Evolutionary conservation across 2,329 filamentous ascomycete species (phyloP).

Genomic region (Cladosporium sp.): DNA sequence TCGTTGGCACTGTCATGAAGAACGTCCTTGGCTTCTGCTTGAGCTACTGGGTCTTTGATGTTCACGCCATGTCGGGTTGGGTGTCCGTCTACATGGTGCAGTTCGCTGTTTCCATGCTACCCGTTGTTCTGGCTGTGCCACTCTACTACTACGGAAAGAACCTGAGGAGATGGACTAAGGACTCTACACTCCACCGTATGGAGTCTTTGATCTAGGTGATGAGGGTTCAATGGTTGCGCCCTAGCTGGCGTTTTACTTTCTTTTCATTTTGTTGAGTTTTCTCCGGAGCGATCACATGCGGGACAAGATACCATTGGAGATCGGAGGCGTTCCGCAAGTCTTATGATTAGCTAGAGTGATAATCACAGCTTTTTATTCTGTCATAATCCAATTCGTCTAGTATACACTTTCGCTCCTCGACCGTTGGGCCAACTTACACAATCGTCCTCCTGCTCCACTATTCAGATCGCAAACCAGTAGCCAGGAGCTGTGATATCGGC

Average conservation of each 20-base stretch:
- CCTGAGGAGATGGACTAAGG: constrained; percentile 43
- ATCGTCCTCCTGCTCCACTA: too few relatives aligned
- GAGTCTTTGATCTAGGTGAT: constrained; percentile 35
- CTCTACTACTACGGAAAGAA: constrained; percentile 48
- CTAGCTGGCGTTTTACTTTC: neutral
- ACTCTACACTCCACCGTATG: constrained; percentile 41
- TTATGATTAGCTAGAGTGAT: neutral
- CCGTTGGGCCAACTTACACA: too few relatives aligned
- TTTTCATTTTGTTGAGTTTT: neutral
- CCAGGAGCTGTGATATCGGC: neutral
- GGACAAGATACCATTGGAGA: neutral
- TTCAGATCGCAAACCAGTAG: too few relatives aligned
- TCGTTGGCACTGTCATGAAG: constrained; percentile 48
- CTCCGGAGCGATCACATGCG: neutral
- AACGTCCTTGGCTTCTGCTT: constrained; percentile 49
- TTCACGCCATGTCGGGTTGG: constrained; percentile 43
- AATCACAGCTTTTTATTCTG: neutral
- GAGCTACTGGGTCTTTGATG: constrained; percentile 46
- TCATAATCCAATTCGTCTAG: too few relatives aligned
- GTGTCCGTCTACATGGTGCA: constrained; percentile 48
- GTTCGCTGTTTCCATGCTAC: constrained; percentile 45
- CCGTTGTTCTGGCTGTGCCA: constrained; percentile 44
- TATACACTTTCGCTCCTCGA: neutral
- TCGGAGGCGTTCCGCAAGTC: neutral
- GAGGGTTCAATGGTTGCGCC: neutral